A percentile compares a stretch with the other conserved stretches of the same genome.
phyloP scores from a whole-genome alignment of 1,139 yeast genomes.

The Nematodospora anomalae region DNA sequence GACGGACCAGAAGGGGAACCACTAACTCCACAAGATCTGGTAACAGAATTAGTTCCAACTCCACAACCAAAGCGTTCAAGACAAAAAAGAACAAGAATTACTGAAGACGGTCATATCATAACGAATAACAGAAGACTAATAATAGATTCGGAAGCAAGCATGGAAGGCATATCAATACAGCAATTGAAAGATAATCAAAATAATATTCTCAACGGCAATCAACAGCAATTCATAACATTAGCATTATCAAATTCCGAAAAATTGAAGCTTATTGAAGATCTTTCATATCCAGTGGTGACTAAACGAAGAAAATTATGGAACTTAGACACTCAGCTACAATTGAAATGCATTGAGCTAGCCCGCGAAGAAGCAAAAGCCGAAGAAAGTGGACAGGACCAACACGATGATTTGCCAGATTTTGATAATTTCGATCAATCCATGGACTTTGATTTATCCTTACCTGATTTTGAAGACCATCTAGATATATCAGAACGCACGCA shows the following conservation, averaged over 20 bases:
- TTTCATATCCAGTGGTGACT: constrained; percentile 30
- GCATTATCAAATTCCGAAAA: constrained; percentile 35
- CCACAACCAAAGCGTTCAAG: constrained; percentile 22
- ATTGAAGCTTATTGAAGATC: constrained; percentile 35
- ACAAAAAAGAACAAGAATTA: constrained; percentile 32
- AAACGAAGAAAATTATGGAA: constrained; percentile 37
- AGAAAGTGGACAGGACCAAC: constrained; percentile 18
- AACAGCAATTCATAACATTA: constrained; percentile 23
- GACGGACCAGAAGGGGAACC: constrained; percentile 22
- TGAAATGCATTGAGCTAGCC: constrained; percentile 32
- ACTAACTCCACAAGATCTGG: constrained; percentile 8
- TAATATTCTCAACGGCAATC: constrained; percentile 16
- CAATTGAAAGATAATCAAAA: constrained; percentile 34
- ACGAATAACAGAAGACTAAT: constrained; percentile 41
- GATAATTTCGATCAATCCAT: constrained; percentile 25
- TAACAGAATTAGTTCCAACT: constrained; percentile 9
- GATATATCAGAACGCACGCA: constrained; percentile 13
- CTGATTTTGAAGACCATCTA: constrained; percentile 29
- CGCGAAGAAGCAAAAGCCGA: constrained; percentile 23
- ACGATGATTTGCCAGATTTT: constrained; percentile 21
- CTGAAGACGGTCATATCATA: constrained; percentile 40
- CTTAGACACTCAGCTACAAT: constrained; percentile 31
- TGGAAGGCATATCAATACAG: constrained; percentile 40
- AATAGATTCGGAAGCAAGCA: constrained; percentile 33
- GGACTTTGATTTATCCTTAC: constrained; percentile 44